A percentile compares a stretch with the other conserved stretches of the same genome.
Evolutionary conservation across 164 flowering plant species (phyloP).

Genomic region (Macadamia integrifolia): DNA sequence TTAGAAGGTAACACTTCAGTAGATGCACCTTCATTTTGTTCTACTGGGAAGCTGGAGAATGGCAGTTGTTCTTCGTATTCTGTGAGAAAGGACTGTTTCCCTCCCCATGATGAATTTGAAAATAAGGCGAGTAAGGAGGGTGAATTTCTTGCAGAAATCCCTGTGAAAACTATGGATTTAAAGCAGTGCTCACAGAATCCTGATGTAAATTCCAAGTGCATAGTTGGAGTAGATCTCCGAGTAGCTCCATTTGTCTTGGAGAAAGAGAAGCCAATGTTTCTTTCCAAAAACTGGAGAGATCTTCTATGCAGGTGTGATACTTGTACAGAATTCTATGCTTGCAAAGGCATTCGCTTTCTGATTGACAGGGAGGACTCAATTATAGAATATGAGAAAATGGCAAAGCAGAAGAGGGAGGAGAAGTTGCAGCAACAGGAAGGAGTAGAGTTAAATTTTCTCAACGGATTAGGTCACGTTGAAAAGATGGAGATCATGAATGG

Average conservation of each 20-base stretch:
- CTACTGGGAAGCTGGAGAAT: constrained; percentile 26
- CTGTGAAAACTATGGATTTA: constrained; percentile 18
- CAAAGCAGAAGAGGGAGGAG: constrained; percentile 78
- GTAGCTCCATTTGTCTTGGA: constrained; percentile 25
- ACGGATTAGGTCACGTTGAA: constrained; percentile 77
- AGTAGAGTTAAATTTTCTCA: constrained; percentile 50
- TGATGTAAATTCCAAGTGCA: constrained; percentile 30
- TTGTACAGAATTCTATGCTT: constrained; percentile 50
- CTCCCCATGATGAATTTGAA: constrained; percentile 17
- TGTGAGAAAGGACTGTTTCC: constrained; percentile 6
- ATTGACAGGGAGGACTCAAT: constrained; percentile 84
- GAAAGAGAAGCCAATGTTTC: constrained; percentile 64
- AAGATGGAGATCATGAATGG: constrained; percentile 87
- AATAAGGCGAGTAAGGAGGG: constrained; percentile 13
- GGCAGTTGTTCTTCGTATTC: constrained; percentile 13
- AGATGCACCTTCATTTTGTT: constrained; percentile 15
- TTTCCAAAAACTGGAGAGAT: constrained; percentile 79
- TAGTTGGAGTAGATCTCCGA: constrained; percentile 41
- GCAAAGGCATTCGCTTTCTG: constrained; percentile 53
- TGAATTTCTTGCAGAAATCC: constrained; percentile 23
- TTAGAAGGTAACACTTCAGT: constrained; percentile 7
- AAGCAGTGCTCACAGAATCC: constrained; percentile 13
- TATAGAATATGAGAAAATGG: constrained; percentile 84
- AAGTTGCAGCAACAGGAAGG: constrained; percentile 80
- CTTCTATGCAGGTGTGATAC: constrained; percentile 65